These are phyloP conservation scores for Rhododendron ovatum DNA, from an alignment of 148 eudicot genomes.

Conservation along the genomic window DNA sequence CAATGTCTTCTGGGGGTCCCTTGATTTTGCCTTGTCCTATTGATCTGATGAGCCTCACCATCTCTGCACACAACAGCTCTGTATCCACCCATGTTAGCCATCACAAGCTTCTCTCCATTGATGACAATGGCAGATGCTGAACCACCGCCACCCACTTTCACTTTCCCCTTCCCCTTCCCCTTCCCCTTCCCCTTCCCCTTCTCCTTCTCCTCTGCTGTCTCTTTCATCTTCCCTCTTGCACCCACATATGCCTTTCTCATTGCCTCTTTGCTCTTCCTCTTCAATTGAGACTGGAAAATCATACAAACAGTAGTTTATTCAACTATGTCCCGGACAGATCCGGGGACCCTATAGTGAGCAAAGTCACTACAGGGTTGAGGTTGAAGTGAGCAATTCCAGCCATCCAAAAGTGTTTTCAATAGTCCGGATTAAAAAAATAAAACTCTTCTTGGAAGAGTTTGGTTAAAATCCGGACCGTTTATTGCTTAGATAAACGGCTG, in stretches of 20 bases:
- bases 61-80: conserved; percentile 65
- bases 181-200: conserved; percentile 6
- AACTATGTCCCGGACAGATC: no score
- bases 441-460: no score
- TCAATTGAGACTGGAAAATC: conserved; percentile 34
- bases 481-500: no score
- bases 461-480: no score
- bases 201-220: conserved; percentile 22
- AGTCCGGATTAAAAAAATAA: no score
- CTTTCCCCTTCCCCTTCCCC: no score
- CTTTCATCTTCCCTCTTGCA: conserved; percentile 34
- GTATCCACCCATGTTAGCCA: conserved; percentile 73
- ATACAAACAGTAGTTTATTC: background rate
- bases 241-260: conserved; percentile 53
- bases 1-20: conserved; percentile 34
- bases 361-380: no score
- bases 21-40: conserved; percentile 30
- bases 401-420: no score
- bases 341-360: no score
- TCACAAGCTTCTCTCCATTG: conserved; percentile 63
- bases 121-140: conserved; percentile 58
- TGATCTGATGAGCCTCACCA: conserved; percentile 59
- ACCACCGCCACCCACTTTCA: conserved; percentile 9
- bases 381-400: no score
- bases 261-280: conserved; percentile 48